A percentile compares a stretch with the other conserved stretches of the same genome.
Evolutionary conservation across 1,284 basidiomycete genomes (phyloP).

Genomic region (Apiotrichum akiyoshidainum): DNA sequence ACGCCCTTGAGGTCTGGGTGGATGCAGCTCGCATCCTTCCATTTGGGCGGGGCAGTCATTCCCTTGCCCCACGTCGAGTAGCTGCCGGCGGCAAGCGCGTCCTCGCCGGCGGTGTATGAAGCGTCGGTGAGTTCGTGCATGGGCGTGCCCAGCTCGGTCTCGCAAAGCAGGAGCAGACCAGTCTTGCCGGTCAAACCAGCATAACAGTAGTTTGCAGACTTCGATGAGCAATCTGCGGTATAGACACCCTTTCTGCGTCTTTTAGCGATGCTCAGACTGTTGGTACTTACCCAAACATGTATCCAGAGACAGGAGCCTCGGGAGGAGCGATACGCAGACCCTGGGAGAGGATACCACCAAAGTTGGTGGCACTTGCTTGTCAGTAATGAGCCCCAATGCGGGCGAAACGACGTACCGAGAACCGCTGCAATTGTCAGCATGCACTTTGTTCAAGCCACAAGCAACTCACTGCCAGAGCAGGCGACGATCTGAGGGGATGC

Average conservation of each 20-base stretch:
- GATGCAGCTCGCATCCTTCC: constrained; percentile 21
- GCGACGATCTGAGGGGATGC: constrained; percentile 55
- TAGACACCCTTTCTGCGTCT: too few relatives aligned
- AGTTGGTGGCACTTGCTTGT: constrained; percentile 21
- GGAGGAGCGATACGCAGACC: constrained; percentile 67
- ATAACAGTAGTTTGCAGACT: constrained; percentile 63
- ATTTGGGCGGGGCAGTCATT: constrained; percentile 13
- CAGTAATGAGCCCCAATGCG: background rate
- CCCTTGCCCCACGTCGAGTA: constrained; percentile 24
- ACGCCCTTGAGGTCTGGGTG: constrained; percentile 19
- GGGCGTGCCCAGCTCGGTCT: constrained; percentile 23
- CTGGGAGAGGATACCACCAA: constrained; percentile 60
- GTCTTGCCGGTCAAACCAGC: constrained; percentile 24
- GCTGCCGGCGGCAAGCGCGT: constrained; percentile 12
- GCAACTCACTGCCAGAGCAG: constrained; percentile 62
- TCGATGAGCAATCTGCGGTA: constrained; percentile 67
- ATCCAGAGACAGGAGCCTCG: constrained; percentile 55
- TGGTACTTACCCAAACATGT: constrained; percentile 56
- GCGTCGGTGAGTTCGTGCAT: constrained; percentile 15
- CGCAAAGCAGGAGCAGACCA: constrained; percentile 23
- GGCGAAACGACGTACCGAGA: background rate
- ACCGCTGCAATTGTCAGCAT: constrained; percentile 1
- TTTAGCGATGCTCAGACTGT: background rate
- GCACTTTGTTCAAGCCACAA: background rate
- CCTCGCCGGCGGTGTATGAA: constrained; percentile 17